phyloP scores from a whole-genome alignment of 345 rosid species.

The Arabis hirsuta region DNA sequence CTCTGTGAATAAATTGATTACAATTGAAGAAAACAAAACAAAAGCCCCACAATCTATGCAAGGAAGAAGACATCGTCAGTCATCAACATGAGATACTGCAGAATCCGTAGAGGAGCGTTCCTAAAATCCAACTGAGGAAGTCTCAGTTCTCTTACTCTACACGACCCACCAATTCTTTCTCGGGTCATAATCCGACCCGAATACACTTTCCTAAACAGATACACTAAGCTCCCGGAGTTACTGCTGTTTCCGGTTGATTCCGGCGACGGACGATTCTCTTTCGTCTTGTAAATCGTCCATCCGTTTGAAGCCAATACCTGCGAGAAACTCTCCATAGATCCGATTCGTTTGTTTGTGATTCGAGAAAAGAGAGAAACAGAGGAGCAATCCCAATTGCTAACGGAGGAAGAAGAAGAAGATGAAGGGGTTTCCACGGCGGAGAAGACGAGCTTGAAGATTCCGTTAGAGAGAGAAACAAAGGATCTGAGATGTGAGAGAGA shows the following conservation, averaged over 20 bases:
- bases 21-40: slow-evolving; percentile 3
- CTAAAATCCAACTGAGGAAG: slow-evolving; percentile 66
- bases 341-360: slow-evolving; percentile 51
- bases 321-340: slow-evolving; percentile 65
- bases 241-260: slow-evolving; percentile 33
- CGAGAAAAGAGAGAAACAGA: slow-evolving; percentile 64
- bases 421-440: slow-evolving; percentile 6
- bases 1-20: slow-evolving; percentile 20
- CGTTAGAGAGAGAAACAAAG: slow-evolving; percentile 67
- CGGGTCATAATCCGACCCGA: slow-evolving; percentile 53
- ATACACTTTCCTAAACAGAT: slow-evolving; percentile 72
- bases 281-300: slow-evolving; percentile 70
- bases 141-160: slow-evolving; percentile 70
- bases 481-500: slow-evolving; percentile 63
- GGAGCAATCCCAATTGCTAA: slow-evolving; percentile 71
- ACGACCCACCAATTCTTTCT: slow-evolving; percentile 50
- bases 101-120: slow-evolving; percentile 65
- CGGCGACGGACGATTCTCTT: slow-evolving; percentile 40
- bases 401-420: slow-evolving; percentile 18
- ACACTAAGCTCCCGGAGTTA: slow-evolving; percentile 28
- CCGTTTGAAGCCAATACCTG: slow-evolving; percentile 64
- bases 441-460: slow-evolving; percentile 68
- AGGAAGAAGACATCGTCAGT: slow-evolving; percentile 57
- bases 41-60: slow-evolving; percentile 32
- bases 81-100: slow-evolving; percentile 66